A percentile compares a stretch with the other conserved stretches of the same genome.
These are phyloP conservation scores for Mucor plumbeus DNA, from an alignment of 371 early-diverging fungal genomes.

Conservation along the genomic window DNA sequence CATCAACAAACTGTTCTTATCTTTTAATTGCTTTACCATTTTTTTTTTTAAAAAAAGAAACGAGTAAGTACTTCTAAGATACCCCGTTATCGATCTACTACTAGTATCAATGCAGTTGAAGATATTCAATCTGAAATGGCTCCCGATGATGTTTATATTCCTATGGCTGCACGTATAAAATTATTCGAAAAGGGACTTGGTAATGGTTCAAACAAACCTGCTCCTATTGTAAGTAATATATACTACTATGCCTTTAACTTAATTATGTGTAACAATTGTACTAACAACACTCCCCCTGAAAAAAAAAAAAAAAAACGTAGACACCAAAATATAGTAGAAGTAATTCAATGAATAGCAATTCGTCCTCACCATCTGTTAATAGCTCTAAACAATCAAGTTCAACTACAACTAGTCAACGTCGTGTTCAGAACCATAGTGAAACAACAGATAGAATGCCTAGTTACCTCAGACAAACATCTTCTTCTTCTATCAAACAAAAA, in stretches of 20 bases:
- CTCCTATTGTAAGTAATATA: conserved; percentile 12
- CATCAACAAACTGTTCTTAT: not conserved
- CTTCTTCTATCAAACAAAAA: conserved; percentile 5
- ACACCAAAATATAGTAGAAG: not conserved
- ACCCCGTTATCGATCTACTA: conserved; percentile 25
- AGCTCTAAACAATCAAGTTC: conserved; percentile 1
- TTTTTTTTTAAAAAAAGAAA: conserved; percentile 22
- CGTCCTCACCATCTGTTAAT: not conserved
- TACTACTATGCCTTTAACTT: not conserved
- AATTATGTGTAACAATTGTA: not conserved
- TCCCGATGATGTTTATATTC: conserved; percentile 24
- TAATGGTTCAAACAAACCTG: conserved; percentile 21
- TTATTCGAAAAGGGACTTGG: conserved; percentile 33
- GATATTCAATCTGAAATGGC: conserved; percentile 25
- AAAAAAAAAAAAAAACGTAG: not conserved
- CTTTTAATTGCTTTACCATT: not conserved
- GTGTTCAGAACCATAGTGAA: not conserved
- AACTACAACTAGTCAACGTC: not conserved
- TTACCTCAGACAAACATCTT: conserved; percentile 10
- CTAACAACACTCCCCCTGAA: not conserved
- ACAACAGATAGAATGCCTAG: not conserved
- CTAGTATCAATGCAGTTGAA: conserved; percentile 24
- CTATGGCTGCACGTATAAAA: conserved; percentile 33
- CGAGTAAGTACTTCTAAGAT: conserved; percentile 22
- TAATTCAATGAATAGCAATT: not conserved